phyloP scores from a whole-genome alignment of 78 protist species.

The Dictyostelium purpureum region DNA sequence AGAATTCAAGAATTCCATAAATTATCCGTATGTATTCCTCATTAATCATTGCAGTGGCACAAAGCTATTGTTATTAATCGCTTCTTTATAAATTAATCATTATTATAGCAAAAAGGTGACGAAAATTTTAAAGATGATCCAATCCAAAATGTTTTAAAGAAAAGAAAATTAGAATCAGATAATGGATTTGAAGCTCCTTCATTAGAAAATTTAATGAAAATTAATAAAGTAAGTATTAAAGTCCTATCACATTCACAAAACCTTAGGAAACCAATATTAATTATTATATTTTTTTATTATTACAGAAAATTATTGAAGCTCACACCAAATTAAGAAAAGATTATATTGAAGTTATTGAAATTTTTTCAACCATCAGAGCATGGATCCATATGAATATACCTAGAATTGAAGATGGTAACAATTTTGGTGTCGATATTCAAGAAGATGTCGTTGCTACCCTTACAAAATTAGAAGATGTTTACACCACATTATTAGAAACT shows the following conservation, averaged over 20 bases:
- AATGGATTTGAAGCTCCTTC: neutral
- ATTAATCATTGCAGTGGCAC: neutral
- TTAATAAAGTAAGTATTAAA: conserved; percentile 1
- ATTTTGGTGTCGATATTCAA: conserved; percentile 53
- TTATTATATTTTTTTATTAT: neutral
- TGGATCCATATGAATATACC: conserved; percentile 62
- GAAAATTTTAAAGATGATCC: neutral
- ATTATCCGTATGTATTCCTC: neutral
- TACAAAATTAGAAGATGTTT: conserved; percentile 36
- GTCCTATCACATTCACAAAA: too few species aligned
- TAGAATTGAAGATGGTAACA: conserved; percentile 72
- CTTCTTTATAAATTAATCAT: neutral
- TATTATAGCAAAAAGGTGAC: neutral
- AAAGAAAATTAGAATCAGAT: conserved; percentile 23
- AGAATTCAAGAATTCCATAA: conserved; percentile 29
- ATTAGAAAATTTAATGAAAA: conserved; percentile 30
- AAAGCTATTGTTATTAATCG: neutral
- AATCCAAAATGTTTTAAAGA: neutral
- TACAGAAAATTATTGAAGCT: neutral
- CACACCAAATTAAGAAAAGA: conserved; percentile 14
- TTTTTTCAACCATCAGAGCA: conserved; percentile 21
- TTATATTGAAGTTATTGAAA: conserved; percentile 55
- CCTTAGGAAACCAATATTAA: too few species aligned
- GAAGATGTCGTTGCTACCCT: conserved; percentile 21
- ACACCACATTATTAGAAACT: conserved; percentile 22